Evolutionary conservation across 1,284 basidiomycete genomes (phyloP), one percentile per base, ranked within the genome.

Genomic region (Phellinidium pouzarii): DNA sequence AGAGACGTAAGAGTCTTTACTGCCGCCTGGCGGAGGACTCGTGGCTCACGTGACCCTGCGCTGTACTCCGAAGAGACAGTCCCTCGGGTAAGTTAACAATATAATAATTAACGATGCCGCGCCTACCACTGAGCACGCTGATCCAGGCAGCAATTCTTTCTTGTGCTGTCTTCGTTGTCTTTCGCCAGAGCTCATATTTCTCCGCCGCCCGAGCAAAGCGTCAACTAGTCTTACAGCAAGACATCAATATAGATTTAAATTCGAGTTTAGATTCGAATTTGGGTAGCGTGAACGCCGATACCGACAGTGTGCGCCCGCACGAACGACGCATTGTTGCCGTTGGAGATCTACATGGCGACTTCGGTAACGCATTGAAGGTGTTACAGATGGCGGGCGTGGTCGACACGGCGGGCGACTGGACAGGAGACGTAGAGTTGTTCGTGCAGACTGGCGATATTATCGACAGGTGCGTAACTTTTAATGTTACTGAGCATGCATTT

Each of bases 401-500:
- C 3, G 79, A 87, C 59, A 71, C 78, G n/a, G 62, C 76, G 2
- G 82, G 79, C 0, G 70, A 82, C 49, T 95, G 92, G 92, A 78
- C 79, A 7, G 91, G 84, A 1, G 72, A 84, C 20, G 79, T 81
- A 3, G 89, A 92, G 64, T 81, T 84, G 51, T 83, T 94, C 58
- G 91, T 94, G 12, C 92, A 95, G 71, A 95, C 93, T 0, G 93
- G 93, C 3, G 93, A 96, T 66, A 94, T 95, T 43, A 87, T 95
- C 57, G 92, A 94, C 68, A 75, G 88, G 79, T 87, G 57, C 43
- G 72, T 46, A 64, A 37, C 7, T 20, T 14, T 26, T 22, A 22
- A 19, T 11, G 19, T 34, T 7, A 29, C n/a, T n/a, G n/a, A n/a
- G n/a, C n/a, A n/a, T n/a, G n/a, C n/a, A n/a, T n/a, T n/a, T n/a